Percentiles rank a stretch among this genome's conserved stretches.
These are phyloP conservation scores for Komagataella pseudopastoris DNA, from an alignment of 805 yeast species.

Conservation along the genomic window DNA sequence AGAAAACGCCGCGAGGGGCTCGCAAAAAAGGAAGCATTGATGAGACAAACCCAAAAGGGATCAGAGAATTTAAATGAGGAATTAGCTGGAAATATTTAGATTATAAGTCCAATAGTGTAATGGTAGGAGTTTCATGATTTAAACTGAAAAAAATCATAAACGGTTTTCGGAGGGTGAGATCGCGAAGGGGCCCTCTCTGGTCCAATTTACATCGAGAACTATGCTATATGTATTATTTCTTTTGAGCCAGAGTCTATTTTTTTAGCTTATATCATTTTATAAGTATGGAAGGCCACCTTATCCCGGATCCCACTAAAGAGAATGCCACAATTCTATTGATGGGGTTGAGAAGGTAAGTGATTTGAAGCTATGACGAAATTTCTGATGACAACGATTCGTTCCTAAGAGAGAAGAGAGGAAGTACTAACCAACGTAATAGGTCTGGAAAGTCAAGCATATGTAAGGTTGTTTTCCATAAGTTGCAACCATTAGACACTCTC, in stretches of 20 bases:
- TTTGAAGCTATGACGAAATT: too few relatives aligned
- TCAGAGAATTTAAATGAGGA: not conserved
- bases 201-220: not conserved
- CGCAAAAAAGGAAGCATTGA: conserved; percentile 16
- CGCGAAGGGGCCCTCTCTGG: not conserved
- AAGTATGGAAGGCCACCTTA: not conserved
- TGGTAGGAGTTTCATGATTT: too few relatives aligned
- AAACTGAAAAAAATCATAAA: too few relatives aligned
- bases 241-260: not conserved
- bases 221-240: too few relatives aligned
- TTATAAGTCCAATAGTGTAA: not conserved
- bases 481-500: conserved; percentile 90
- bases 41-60: conserved; percentile 16
- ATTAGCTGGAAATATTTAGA: not conserved
- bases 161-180: not conserved
- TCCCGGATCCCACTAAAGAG: conserved; percentile 8
- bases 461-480: conserved; percentile 89
- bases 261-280: not conserved
- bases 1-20: conserved; percentile 41
- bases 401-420: not conserved
- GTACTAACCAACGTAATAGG: conserved; percentile 14
- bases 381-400: not conserved
- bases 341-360: conserved; percentile 61
- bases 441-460: conserved; percentile 94
- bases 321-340: conserved; percentile 75